A percentile compares a stretch with the other conserved stretches of the same genome.
phyloP scores from a whole-genome alignment of 495 filamentous ascomycete genomes.

The Bombardia bombarda region DNA sequence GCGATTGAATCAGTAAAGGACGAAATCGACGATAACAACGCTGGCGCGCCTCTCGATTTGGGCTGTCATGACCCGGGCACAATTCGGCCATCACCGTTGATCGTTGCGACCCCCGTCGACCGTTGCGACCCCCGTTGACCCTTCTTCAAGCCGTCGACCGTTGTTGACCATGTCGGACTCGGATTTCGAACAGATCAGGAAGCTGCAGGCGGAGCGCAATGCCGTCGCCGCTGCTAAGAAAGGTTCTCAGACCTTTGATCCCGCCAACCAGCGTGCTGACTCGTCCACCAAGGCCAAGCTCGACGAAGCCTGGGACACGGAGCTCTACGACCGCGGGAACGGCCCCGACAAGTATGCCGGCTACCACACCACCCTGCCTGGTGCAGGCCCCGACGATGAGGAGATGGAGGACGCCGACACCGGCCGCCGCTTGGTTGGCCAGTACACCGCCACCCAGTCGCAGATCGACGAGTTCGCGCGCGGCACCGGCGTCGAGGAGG shows the following conservation, averaged over 20 bases:
- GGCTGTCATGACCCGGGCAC: not conserved
- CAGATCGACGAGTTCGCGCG: slow-evolving; percentile 93
- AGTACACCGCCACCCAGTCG: slow-evolving; percentile 87
- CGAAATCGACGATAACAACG: no score
- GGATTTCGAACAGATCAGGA: slow-evolving; percentile 75
- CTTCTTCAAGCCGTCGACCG: no score
- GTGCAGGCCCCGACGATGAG: slow-evolving; percentile 73
- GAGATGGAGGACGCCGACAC: slow-evolving; percentile 72
- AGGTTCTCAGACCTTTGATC: slow-evolving; percentile 80
- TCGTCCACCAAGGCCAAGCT: slow-evolving; percentile 89
- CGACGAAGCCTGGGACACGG: slow-evolving; percentile 89
- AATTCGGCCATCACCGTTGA: slow-evolving; percentile 1
- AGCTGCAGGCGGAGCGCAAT: slow-evolving; percentile 89
- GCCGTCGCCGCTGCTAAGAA: slow-evolving; percentile 72
- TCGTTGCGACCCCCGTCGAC: no score
- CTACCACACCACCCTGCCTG: slow-evolving; percentile 83
- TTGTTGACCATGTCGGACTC: slow-evolving; percentile 54
- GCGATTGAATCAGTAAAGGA: no score
- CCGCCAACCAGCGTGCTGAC: slow-evolving; percentile 81
- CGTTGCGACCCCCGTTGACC: no score
- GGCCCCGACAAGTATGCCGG: slow-evolving; percentile 78
- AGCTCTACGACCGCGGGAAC: slow-evolving; percentile 73
- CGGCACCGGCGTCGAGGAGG: slow-evolving; percentile 79
- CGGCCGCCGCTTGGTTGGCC: slow-evolving; percentile 76
- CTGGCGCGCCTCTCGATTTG: not conserved